phyloP scores from a whole-genome alignment of 2,329 filamentous ascomycete genomes.

The Verticillium longisporum region DNA sequence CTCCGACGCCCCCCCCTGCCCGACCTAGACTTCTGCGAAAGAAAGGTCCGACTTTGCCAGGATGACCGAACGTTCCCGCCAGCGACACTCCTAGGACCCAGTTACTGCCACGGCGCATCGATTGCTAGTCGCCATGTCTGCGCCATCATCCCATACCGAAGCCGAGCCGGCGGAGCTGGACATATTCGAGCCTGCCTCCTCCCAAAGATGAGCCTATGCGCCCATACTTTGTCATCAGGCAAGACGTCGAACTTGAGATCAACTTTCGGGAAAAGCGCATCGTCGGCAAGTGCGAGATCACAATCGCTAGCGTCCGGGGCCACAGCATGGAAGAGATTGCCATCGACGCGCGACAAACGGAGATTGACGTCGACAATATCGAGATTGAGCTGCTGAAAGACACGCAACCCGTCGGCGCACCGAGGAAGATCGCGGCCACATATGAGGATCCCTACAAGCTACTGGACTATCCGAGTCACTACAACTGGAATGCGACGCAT shows the following conservation, averaged over 20 bases:
- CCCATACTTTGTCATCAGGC: conserved; percentile 60
- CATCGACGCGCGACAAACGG: conserved; percentile 57
- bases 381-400: conserved; percentile 38
- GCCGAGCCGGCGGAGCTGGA: not conserved
- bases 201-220: conserved; percentile 27
- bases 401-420: conserved; percentile 7
- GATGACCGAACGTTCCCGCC: not conserved
- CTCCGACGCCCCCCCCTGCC: not conserved
- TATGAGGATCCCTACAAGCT: conserved; percentile 62
- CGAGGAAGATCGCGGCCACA: conserved; percentile 30
- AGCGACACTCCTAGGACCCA: not conserved
- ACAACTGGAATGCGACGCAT: conserved; percentile 63
- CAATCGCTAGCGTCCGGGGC: conserved; percentile 57
- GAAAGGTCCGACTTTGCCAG: not conserved
- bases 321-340: conserved; percentile 51
- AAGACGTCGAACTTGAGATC: conserved; percentile 84
- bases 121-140: not conserved
- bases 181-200: conserved; percentile 20
- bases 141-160: not conserved
- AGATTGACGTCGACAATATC: conserved; percentile 47
- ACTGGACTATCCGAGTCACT: conserved; percentile 52
- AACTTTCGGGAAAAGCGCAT: conserved; percentile 73
- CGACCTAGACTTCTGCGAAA: not conserved
- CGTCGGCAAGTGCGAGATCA: conserved; percentile 74
- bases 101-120: not conserved